Base-by-base conservation (phyloP, 148 eudicot species). In the Pharnaceum exiguum region DNA sequence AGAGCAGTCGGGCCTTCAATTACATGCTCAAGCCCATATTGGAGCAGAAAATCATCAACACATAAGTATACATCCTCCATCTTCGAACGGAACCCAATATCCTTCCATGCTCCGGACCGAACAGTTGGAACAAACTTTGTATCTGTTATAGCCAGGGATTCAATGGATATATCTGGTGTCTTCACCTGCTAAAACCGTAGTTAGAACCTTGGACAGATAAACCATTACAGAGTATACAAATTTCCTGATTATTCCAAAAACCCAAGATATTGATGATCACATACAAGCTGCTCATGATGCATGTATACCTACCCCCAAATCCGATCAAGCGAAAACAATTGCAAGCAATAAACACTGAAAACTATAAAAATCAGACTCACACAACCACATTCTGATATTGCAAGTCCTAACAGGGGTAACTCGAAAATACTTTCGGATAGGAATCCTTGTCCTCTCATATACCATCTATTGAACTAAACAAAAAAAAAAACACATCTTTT, bases 1-100 rank as follows among this genome's bases (percentile, higher is more conserved):
- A 89, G 86, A 28, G 95, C 95, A 75, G 51, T 72, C 11, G 97
- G 95, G 22, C 72, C 78, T 54, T 72, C 71, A 37, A 37, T 65
- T 28, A 59, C 43, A 55, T 49, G 59, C 63, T 83, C 66, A 23
- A 74, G 61, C 51, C 77, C 90, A 64, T 75, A 86, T 13, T 83
- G 74, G 35, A 43, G 62, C 46, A 71, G 46, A 55, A 82, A 77
- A 68, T 83, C 74, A 70, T 89, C 97, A 47, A 77, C 76, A 60
- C 95, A 86, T n/a, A 86, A 74, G 61, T 77, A 89, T 15, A 72
- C 97, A 75, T 89, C 97, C 77, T 89, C 97, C 97, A 89, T 89
- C 64, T 55, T 66, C 36, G 95, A 75, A 45, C 95, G 97, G 67
- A 75, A 75, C 30, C 97, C 97, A 43, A 86, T 67, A 47, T 86